A percentile compares a stretch with the other conserved stretches of the same genome.
phyloP scores from a whole-genome alignment of 2,329 filamentous ascomycete genomes.

The Pezicula carpinea region DNA sequence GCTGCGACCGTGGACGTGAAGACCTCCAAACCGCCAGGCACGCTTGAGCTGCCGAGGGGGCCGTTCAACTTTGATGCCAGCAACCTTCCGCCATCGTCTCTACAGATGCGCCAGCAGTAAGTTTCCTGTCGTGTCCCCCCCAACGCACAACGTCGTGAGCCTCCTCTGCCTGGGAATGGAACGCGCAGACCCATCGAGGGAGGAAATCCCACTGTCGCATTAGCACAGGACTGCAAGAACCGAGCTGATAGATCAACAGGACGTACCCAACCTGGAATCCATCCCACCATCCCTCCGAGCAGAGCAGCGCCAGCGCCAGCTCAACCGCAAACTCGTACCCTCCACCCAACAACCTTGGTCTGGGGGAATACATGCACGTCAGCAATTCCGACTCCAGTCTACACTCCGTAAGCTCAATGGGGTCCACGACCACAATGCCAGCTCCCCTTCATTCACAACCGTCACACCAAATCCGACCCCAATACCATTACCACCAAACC shows the following conservation, averaged over 20 bases:
- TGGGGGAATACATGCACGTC: constrained; percentile 25
- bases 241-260: constrained; percentile 13
- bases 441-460: constrained; percentile 11
- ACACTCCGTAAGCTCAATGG: neutral
- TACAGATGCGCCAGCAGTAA: constrained; percentile 26
- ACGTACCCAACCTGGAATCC: constrained; percentile 23
- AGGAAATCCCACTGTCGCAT: too few species aligned
- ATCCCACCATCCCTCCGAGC: constrained; percentile 21
- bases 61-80: constrained; percentile 28
- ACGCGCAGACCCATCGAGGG: too few species aligned
- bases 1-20: constrained; percentile 17
- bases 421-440: constrained; percentile 1
- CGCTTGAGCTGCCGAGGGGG: constrained; percentile 25
- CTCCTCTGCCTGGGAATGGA: too few species aligned
- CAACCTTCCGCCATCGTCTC: constrained; percentile 21
- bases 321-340: constrained; percentile 21
- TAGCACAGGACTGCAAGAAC: neutral
- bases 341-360: constrained; percentile 10
- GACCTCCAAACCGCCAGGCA: constrained; percentile 16
- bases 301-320: constrained; percentile 9
- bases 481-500: constrained; percentile 14
- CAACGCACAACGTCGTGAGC: neutral
- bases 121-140: constrained; percentile 5
- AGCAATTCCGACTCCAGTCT: constrained; percentile 18
- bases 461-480: constrained; percentile 7